phyloP scores from a whole-genome alignment of 139 green algal genomes.

The Zygnema cylindricum region DNA sequence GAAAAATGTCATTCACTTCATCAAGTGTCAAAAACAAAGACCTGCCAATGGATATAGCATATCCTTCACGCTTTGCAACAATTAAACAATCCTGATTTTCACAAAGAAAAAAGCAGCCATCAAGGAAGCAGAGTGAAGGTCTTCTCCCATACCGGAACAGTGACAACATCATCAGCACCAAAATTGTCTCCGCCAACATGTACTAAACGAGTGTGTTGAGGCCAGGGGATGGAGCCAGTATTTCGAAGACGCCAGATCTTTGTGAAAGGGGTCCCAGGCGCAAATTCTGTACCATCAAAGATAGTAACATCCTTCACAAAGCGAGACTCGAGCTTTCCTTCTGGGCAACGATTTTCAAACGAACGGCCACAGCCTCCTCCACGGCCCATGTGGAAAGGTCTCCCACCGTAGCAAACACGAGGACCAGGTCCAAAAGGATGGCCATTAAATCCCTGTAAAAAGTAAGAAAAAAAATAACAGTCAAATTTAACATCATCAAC shows the following conservation, averaged over 20 bases:
- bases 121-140: too few species aligned
- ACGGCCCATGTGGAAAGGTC: constrained; percentile 17
- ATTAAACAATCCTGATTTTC: too few species aligned
- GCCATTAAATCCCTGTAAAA: too few species aligned
- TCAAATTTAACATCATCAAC: too few species aligned
- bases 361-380: not conserved
- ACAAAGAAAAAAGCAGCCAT: too few species aligned
- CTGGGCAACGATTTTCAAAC: not conserved
- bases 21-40: not conserved
- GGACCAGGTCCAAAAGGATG: not conserved
- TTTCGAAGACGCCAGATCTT: constrained; percentile 65
- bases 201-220: constrained; percentile 22
- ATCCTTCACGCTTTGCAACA: too few species aligned
- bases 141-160: not conserved
- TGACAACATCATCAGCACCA: constrained; percentile 3
- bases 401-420: not conserved
- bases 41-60: too few species aligned
- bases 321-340: constrained; percentile 56
- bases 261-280: constrained; percentile 38
- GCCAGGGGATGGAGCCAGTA: constrained; percentile 39
- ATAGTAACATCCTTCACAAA: constrained; percentile 63
- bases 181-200: constrained; percentile 14
- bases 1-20: too few species aligned
- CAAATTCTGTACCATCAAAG: constrained; percentile 53
- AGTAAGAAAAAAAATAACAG: too few species aligned